Evolutionary conservation across 1,139 yeast species (phyloP).

Genomic region (Nadsonia starkeyi-henricii): DNA sequence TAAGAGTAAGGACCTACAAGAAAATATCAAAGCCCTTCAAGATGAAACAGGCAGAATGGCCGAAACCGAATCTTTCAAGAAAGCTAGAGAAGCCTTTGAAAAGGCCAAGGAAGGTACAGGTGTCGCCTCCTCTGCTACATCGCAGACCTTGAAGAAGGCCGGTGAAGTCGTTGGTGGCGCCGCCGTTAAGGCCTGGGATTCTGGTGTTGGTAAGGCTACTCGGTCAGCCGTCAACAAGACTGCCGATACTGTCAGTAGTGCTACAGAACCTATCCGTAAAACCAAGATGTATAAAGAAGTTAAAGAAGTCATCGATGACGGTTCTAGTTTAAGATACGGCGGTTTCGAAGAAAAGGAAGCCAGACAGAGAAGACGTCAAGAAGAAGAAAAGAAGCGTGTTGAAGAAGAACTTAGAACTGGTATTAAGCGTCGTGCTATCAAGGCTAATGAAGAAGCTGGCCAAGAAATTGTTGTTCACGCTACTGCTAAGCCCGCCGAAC

Average conservation of each 20-base stretch:
- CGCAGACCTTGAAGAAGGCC: constrained; percentile 71
- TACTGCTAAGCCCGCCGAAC: constrained; percentile 46
- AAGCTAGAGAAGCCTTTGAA: constrained; percentile 86
- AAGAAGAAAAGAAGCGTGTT: constrained; percentile 21
- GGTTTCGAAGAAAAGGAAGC: constrained; percentile 82
- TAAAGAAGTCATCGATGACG: constrained; percentile 82
- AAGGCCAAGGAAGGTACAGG: constrained; percentile 41
- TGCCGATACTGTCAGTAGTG: constrained; percentile 64
- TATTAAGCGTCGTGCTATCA: constrained; percentile 43
- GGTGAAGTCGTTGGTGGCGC: constrained; percentile 90
- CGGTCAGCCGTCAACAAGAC: constrained; percentile 68
- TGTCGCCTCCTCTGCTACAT: constrained; percentile 48
- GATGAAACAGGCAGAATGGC: constrained; percentile 94
- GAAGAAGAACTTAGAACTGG: constrained; percentile 53
- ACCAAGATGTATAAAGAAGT: constrained; percentile 85
- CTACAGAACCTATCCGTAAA: constrained; percentile 85
- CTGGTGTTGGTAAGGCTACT: constrained; percentile 80
- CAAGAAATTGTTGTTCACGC: constrained; percentile 72
- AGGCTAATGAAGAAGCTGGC: constrained; percentile 79
- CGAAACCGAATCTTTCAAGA: constrained; percentile 85
- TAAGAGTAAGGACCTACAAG: constrained; percentile 79
- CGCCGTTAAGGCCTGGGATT: constrained; percentile 92
- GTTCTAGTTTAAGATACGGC: constrained; percentile 78
- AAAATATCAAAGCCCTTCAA: constrained; percentile 84
- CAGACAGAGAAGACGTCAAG: constrained; percentile 53